These are phyloP conservation scores for Botrytis aclada DNA, from an alignment of 2,329 filamentous ascomycete species.

Conservation along the genomic window DNA sequence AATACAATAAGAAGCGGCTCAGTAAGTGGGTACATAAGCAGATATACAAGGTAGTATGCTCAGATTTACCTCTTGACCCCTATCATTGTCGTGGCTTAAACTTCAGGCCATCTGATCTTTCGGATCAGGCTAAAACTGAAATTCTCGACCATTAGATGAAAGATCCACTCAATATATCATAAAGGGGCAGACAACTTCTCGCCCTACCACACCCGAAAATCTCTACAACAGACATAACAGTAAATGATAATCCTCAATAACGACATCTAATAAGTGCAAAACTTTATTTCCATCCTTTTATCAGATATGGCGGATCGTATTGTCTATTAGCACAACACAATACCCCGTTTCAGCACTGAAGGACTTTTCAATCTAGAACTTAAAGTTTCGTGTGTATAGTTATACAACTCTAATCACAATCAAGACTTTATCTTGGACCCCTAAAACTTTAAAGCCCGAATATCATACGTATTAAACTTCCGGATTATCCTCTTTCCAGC, in stretches of 20 bases:
- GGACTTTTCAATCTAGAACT: neutral
- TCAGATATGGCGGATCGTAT: accelerated
- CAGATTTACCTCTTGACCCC: neutral
- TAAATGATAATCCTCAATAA: neutral
- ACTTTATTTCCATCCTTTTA: neutral
- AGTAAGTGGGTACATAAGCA: neutral
- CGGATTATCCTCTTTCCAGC: too few species aligned
- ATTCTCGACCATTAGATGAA: neutral
- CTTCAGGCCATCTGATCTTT: neutral
- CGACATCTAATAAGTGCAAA: neutral
- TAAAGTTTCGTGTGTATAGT: neutral
- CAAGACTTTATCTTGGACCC: neutral
- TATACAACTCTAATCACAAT: neutral
- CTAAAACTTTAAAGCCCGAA: neutral
- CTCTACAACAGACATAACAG: neutral
- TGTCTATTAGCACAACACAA: neutral
- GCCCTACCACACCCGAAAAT: neutral
- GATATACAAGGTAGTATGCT: neutral
- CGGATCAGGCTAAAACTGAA: neutral
- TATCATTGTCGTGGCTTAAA: neutral
- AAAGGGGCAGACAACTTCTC: neutral
- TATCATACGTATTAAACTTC: too few species aligned
- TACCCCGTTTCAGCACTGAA: neutral
- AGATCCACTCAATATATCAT: neutral
- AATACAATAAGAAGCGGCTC: neutral